Conservation (phyloP, 2,329 filamentous ascomycete species). For the Clonostachys sp. region DNA sequence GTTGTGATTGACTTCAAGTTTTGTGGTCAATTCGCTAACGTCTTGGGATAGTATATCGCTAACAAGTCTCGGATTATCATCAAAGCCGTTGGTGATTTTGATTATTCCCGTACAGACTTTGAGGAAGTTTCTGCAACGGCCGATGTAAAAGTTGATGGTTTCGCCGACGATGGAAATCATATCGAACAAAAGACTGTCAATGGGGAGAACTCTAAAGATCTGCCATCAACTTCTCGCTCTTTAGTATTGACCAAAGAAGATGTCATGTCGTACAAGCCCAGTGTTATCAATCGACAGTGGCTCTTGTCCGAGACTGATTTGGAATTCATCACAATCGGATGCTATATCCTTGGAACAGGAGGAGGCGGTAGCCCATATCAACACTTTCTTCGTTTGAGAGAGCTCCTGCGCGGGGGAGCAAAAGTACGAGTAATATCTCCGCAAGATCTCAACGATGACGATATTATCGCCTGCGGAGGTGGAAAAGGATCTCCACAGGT, state of each 20-base stretch:
- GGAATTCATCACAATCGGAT: constrained; percentile 50
- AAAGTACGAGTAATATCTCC: constrained; percentile 46
- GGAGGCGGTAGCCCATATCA: constrained; percentile 53
- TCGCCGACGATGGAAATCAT: constrained; percentile 1
- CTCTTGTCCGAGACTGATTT: constrained; percentile 54
- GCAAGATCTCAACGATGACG: constrained; percentile 42
- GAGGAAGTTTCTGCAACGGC: neutral
- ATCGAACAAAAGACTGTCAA: neutral
- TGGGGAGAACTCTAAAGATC: constrained; percentile 6
- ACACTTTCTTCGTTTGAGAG: constrained; percentile 43
- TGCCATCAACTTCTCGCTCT: constrained; percentile 21
- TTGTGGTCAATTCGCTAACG: too few species aligned
- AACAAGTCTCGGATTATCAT: constrained; percentile 54
- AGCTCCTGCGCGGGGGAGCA: constrained; percentile 44
- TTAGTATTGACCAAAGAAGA: neutral
- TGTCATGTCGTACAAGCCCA: constrained; percentile 35
- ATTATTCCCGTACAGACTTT: constrained; percentile 12
- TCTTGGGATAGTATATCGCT: constrained; percentile 33
- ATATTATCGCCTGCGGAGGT: constrained; percentile 49
- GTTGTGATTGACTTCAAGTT: too few species aligned
- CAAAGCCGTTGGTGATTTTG: constrained; percentile 54
- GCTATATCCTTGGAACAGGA: constrained; percentile 57
- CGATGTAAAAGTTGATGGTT: neutral
- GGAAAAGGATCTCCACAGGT: constrained; percentile 58
- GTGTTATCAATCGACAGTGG: constrained; percentile 47